These are phyloP conservation scores for Aspergillus puulaauensis DNA, from an alignment of 2,329 filamentous ascomycete genomes.

Conservation along the genomic window DNA sequence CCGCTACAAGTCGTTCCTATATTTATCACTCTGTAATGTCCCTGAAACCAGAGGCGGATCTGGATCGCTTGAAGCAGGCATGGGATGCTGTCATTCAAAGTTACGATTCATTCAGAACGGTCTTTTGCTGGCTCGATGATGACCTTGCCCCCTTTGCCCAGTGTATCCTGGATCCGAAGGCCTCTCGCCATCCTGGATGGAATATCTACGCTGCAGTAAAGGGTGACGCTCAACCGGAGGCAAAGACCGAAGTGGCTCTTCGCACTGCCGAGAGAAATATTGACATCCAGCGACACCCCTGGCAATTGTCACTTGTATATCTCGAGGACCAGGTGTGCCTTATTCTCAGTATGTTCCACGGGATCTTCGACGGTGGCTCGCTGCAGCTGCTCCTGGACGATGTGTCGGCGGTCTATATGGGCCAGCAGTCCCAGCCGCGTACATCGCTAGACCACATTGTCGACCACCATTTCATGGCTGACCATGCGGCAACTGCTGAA, in stretches of 20 bases:
- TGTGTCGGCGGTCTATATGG: slow-evolving; percentile 23
- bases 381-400: slow-evolving; percentile 34
- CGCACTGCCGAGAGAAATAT: slow-evolving; percentile 17
- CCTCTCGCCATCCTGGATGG: slow-evolving; percentile 16
- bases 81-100: slow-evolving; percentile 24
- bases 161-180: slow-evolving; percentile 24
- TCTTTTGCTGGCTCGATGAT: slow-evolving; percentile 33
- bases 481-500: slow-evolving; percentile 16
- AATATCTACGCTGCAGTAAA: slow-evolving; percentile 16
- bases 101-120: slow-evolving; percentile 34
- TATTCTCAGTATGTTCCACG: slow-evolving; percentile 37
- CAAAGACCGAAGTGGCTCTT: slow-evolving; percentile 16
- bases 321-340: slow-evolving; percentile 10
- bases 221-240: slow-evolving; percentile 10
- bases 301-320: slow-evolving; percentile 24
- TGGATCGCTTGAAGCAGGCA: slow-evolving; percentile 23
- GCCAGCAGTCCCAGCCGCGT: slow-evolving; percentile 9
- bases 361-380: slow-evolving; percentile 39
- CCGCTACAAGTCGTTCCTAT: slow-evolving; percentile 24
- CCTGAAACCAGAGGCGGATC: slow-evolving; percentile 22
- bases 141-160: slow-evolving; percentile 37
- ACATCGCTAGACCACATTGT: slow-evolving; percentile 27
- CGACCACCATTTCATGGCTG: slow-evolving; percentile 25
- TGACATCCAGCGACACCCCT: slow-evolving; percentile 19
- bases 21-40: slow-evolving; percentile 32